Evolutionary conservation across 2,329 filamentous ascomycete species (phyloP).

Genomic region (Neoscytalidium dimidiatum): DNA sequence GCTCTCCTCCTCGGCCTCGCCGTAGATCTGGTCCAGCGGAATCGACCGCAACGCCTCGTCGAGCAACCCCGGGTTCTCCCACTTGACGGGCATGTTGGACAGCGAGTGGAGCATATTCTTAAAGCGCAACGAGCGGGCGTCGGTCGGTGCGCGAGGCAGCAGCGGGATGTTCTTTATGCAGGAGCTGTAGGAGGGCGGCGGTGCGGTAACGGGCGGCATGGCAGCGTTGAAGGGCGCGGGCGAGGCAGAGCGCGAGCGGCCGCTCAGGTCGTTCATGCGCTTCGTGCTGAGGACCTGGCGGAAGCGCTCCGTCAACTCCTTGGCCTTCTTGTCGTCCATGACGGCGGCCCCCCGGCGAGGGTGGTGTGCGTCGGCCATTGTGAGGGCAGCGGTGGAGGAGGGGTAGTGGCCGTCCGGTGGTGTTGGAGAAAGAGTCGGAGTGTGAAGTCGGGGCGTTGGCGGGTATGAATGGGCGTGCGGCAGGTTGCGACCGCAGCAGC

Average conservation of each 20-base stretch:
- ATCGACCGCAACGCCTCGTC: conserved; percentile 89
- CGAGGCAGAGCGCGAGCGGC: conserved; percentile 62
- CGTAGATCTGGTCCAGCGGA: conserved; percentile 86
- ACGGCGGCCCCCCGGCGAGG: conserved; percentile 27
- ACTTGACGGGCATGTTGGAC: conserved; percentile 86
- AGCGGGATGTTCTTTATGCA: conserved; percentile 63
- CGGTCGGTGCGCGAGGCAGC: conserved; percentile 70
- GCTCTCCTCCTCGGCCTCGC: conserved; percentile 89
- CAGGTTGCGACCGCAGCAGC: conserved; percentile 19
- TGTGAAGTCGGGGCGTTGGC: conserved; percentile 12
- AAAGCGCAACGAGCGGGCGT: conserved; percentile 51
- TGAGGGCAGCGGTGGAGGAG: not conserved
- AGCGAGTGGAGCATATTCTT: conserved; percentile 78
- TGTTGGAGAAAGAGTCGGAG: not conserved
- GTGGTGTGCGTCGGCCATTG: conserved; percentile 28
- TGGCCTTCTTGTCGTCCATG: conserved; percentile 67
- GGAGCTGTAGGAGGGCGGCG: conserved; percentile 62
- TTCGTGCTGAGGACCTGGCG: conserved; percentile 84
- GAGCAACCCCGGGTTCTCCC: conserved; percentile 91
- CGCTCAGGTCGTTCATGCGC: conserved; percentile 77
- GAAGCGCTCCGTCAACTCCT: conserved; percentile 79
- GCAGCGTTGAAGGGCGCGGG: conserved; percentile 41
- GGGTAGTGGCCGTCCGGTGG: not conserved
- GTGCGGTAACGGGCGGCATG: conserved; percentile 35
- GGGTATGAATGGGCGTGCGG: conserved; percentile 17